phyloP scores from a whole-genome alignment of 208 protist genomes.

The Trypanosoma scelopori region DNA sequence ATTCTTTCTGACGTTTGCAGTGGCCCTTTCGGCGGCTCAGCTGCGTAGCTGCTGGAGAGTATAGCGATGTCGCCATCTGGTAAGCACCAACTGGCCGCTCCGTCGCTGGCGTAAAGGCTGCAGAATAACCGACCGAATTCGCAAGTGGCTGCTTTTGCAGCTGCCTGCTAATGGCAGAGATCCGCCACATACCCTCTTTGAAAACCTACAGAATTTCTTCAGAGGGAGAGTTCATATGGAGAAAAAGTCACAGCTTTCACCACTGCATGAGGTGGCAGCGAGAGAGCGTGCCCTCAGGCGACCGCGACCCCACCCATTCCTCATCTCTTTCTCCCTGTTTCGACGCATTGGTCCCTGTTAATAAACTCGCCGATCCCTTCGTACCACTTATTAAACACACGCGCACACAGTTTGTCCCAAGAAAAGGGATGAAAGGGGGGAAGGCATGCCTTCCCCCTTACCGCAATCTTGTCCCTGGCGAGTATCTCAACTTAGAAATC shows the following conservation, averaged over 20 bases:
- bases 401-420: neutral
- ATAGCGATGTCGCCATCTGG: slow-evolving; percentile 44
- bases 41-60: slow-evolving; percentile 46
- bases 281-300: too few species aligned
- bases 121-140: slow-evolving; percentile 48
- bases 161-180: slow-evolving; percentile 25
- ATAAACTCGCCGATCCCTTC: neutral
- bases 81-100: slow-evolving; percentile 42
- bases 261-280: neutral
- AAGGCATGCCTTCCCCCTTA: neutral
- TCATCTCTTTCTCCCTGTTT: neutral
- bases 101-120: slow-evolving; percentile 45
- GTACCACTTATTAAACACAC: slow-evolving; percentile 4
- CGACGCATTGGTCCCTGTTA: neutral
- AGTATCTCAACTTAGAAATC: slow-evolving; percentile 4
- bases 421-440: too few species aligned
- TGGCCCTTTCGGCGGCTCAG: slow-evolving; percentile 48
- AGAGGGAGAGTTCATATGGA: neutral
- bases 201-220: too few species aligned
- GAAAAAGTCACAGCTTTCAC: neutral
- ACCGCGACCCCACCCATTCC: neutral
- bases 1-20: slow-evolving; percentile 34
- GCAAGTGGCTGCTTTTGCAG: slow-evolving; percentile 44
- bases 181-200: slow-evolving; percentile 29
- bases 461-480: neutral